Evolutionary conservation across 371 early-diverging fungal genomes (phyloP), one percentile per base, ranked within the genome.

Genomic region (Thermomucor indicae-seudaticae): DNA sequence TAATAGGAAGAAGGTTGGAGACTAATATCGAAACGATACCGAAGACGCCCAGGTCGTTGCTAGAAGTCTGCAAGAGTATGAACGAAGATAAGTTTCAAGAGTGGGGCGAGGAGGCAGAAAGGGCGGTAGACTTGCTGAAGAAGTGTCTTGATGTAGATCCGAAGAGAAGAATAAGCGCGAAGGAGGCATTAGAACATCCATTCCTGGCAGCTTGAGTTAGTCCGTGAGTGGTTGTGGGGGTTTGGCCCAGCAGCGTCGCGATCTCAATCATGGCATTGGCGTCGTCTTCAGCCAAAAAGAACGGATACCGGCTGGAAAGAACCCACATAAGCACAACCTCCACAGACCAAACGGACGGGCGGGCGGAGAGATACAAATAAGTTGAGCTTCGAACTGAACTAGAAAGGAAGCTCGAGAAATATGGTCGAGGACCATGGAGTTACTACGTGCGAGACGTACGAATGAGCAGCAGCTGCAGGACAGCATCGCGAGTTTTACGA

Each of bases 331-430:
- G 66, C 28, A 92, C 94, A 0, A 96, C 95, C 14, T 99, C 99
- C 0, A 83, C 97, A 1, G 97, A 83, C 99, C 99, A 99, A 1
- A 97, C 74, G n/a, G n/a, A n/a, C n/a, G n/a, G n/a, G n/a, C n/a
- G n/a, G n/a, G n/a, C n/a, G n/a, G n/a, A n/a, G n/a, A n/a, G n/a
- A n/a, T n/a, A n/a, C n/a, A n/a, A n/a, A n/a, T n/a, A n/a, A n/a
- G n/a, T n/a, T n/a, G n/a, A n/a, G n/a, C n/a, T n/a, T n/a, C n/a
- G n/a, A n/a, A n/a, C n/a, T n/a, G n/a, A n/a, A n/a, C n/a, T n/a
- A n/a, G n/a, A n/a, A n/a, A n/a, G n/a, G n/a, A n/a, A n/a, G n/a
- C n/a, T n/a, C n/a, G n/a, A n/a, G n/a, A n/a, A n/a, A n/a, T n/a
- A n/a, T n/a, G n/a, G n/a, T n/a, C n/a, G n/a, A n/a, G n/a, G n/a